These are phyloP conservation scores for Echites panduratus DNA, from an alignment of 257 asterid species.

Conservation along the genomic window DNA sequence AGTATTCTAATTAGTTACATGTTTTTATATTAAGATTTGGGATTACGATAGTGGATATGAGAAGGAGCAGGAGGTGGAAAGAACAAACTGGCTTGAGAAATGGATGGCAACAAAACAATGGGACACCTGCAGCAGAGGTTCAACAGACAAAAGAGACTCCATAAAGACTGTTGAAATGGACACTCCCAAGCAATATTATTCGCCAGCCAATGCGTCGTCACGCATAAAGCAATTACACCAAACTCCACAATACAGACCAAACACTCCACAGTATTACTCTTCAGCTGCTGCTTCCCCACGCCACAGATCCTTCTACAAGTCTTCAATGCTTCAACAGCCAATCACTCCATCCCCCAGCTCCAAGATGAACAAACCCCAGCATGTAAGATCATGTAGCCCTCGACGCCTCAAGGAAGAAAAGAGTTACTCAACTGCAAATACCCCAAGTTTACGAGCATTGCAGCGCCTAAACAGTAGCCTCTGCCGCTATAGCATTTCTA, in stretches of 20 bases:
- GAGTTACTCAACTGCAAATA: constrained; percentile 79
- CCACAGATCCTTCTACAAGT: constrained; percentile 29
- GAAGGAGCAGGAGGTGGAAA: constrained; percentile 26
- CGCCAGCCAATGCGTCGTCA: constrained; percentile 16
- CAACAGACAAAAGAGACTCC: constrained; percentile 64
- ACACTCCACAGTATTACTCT: constrained; percentile 8
- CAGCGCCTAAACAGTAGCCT: constrained; percentile 31
- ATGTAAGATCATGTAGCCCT: constrained; percentile 51
- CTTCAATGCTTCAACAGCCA: constrained; percentile 33
- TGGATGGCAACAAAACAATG: constrained; percentile 66
- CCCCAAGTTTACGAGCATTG: constrained; percentile 56
- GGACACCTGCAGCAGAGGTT: constrained; percentile 52
- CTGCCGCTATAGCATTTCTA: constrained; percentile 35
- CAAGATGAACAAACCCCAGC: constrained; percentile 32
- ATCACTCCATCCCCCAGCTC: constrained; percentile 39
- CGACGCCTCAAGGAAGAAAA: constrained; percentile 28
- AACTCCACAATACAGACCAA: constrained; percentile 24
- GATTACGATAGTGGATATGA: constrained; percentile 35
- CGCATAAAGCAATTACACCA: constrained; percentile 37
- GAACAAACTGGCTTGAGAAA: constrained; percentile 48
- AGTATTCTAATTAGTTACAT: not conserved
- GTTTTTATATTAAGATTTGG: constrained; percentile 20
- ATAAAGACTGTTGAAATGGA: constrained; percentile 80
- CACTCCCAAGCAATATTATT: constrained; percentile 28
- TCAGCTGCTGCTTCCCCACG: constrained; percentile 33